These are phyloP conservation scores for Leishmania tropica DNA, from an alignment of 208 protist species.

Conservation along the genomic window DNA sequence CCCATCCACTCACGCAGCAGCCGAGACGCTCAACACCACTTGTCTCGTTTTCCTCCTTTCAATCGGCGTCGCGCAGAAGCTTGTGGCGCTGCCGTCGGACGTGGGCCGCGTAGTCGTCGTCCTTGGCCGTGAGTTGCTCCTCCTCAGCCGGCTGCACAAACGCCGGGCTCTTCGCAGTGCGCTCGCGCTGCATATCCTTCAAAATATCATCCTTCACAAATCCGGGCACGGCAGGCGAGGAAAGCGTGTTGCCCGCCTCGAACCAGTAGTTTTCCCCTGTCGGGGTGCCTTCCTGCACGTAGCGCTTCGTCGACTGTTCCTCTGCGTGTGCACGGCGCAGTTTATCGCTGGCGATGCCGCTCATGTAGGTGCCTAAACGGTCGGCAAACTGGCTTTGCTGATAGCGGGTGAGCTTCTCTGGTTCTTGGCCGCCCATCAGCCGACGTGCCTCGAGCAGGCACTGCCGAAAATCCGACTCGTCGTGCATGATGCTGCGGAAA, in stretches of 20 bases:
- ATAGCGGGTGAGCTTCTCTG: constrained; percentile 61
- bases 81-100: constrained; percentile 52
- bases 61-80: constrained; percentile 18
- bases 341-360: constrained; percentile 49
- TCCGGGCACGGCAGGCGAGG: constrained; percentile 57
- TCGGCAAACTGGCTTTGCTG: constrained; percentile 74
- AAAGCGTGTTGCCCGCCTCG: constrained; percentile 70
- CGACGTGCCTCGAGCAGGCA: constrained; percentile 61
- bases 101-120: constrained; percentile 58
- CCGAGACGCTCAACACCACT: not conserved
- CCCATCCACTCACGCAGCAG: not conserved
- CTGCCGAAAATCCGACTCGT: constrained; percentile 57
- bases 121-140: constrained; percentile 32
- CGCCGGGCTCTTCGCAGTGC: constrained; percentile 54
- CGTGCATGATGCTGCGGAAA: constrained; percentile 68
- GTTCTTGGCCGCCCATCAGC: constrained; percentile 64
- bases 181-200: constrained; percentile 64
- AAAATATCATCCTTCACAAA: constrained; percentile 85
- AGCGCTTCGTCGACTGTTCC: constrained; percentile 53
- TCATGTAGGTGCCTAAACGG: constrained; percentile 56
- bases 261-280: constrained; percentile 91
- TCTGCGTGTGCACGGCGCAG: constrained; percentile 59
- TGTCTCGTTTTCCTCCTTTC: constrained; percentile 9
- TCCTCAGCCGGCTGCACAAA: constrained; percentile 56
- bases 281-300: constrained; percentile 75